Conservation (phyloP, 345 rosid species). For the Ailanthus altissimus region DNA sequence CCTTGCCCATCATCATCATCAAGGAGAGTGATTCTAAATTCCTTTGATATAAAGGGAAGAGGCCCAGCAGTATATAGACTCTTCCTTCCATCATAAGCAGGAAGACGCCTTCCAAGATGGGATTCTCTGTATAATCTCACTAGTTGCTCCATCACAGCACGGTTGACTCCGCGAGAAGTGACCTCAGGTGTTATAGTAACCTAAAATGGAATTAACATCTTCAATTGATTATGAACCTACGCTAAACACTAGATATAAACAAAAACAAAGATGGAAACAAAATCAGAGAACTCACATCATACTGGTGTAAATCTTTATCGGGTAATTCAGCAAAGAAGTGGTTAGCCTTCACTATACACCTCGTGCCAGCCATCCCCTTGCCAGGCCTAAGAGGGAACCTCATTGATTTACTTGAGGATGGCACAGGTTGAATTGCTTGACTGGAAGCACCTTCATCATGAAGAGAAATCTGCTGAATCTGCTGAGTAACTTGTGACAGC, state of each 20-base stretch:
- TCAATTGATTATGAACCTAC: not conserved
- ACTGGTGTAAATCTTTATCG: slow-evolving; percentile 93
- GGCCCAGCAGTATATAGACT: slow-evolving; percentile 95
- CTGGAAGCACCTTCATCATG: slow-evolving; percentile 49
- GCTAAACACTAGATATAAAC: not conserved
- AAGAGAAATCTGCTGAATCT: slow-evolving; percentile 53
- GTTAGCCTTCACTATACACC: slow-evolving; percentile 90
- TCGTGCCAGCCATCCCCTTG: slow-evolving; percentile 57
- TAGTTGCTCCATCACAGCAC: slow-evolving; percentile 78
- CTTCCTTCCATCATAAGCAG: slow-evolving; percentile 92
- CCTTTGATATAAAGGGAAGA: slow-evolving; percentile 76
- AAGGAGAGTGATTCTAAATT: slow-evolving; percentile 63
- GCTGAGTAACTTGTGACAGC: slow-evolving; percentile 37
- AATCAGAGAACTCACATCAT: slow-evolving; percentile 61
- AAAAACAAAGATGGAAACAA: not conserved
- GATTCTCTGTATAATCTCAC: slow-evolving; percentile 62
- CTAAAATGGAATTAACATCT: slow-evolving; percentile 29
- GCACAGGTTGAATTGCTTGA: slow-evolving; percentile 61
- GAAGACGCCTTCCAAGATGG: slow-evolving; percentile 89
- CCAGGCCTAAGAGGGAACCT: slow-evolving; percentile 90
- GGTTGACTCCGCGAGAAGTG: slow-evolving; percentile 77
- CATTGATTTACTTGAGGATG: slow-evolving; percentile 73
- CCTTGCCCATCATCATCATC: slow-evolving; percentile 92
- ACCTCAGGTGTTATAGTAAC: slow-evolving; percentile 83
- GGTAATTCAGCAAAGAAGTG: slow-evolving; percentile 91